phyloP scores from a whole-genome alignment of 371 early-diverging fungal species.

The Haplosporangium sp. region DNA sequence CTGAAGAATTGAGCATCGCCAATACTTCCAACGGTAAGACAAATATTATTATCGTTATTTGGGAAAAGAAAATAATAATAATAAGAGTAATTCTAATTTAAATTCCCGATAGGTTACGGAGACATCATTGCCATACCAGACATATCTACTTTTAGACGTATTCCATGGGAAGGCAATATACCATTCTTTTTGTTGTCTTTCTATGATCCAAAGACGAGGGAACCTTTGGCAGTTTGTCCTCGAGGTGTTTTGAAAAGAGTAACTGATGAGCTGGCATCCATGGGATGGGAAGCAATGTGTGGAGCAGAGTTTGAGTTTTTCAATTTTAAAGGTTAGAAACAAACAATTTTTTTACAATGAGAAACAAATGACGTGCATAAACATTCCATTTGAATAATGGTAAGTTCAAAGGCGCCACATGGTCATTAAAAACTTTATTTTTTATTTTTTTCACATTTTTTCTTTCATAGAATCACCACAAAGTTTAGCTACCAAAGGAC shows the following conservation, averaged over 20 bases:
- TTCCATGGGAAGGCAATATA: constrained; percentile 83
- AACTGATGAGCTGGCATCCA: constrained; percentile 51
- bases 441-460: no score
- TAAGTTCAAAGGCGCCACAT: no score
- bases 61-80: no score
- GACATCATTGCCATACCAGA: constrained; percentile 83
- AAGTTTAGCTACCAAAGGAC: constrained; percentile 68
- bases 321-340: constrained; percentile 76
- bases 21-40: constrained; percentile 50
- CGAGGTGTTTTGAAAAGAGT: constrained; percentile 71
- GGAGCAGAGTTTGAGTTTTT: constrained; percentile 89
- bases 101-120: constrained; percentile 57
- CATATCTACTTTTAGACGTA: constrained; percentile 70
- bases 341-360: no score
- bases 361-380: no score
- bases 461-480: constrained; percentile 73
- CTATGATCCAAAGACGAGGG: constrained; percentile 67
- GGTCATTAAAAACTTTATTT: no score
- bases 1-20: constrained; percentile 43
- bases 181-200: constrained; percentile 85
- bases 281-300: constrained; percentile 69
- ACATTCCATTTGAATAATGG: no score
- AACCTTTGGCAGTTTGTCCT: constrained; percentile 76
- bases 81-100: neutral
- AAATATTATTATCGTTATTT: neutral